Evolutionary conservation across 257 asterid species (phyloP).

Genomic region (Capsicum chinense): DNA sequence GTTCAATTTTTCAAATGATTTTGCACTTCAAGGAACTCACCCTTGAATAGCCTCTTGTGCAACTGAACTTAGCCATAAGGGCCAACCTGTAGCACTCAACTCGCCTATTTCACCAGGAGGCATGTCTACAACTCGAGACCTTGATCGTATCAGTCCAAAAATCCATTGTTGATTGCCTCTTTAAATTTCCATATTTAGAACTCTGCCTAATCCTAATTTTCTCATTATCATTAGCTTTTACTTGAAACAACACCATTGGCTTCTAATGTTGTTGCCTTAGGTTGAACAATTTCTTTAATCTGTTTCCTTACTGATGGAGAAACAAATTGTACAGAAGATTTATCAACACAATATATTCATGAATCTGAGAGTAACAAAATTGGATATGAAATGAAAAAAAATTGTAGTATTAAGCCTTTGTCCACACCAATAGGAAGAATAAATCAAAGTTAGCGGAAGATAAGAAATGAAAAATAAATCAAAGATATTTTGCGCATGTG

Average conservation of each 20-base stretch:
- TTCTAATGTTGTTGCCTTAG: conserved; percentile 22
- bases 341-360: background rate
- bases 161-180: conserved; percentile 60
- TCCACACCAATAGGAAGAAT: too few species aligned
- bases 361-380: too few species aligned
- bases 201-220: conserved; percentile 60
- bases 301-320: conserved; percentile 36
- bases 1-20: conserved; percentile 73
- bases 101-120: conserved; percentile 62
- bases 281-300: conserved; percentile 27
- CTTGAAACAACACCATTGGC: background rate
- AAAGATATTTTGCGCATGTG: too few species aligned
- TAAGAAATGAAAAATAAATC: too few species aligned
- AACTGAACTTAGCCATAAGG: conserved; percentile 86
- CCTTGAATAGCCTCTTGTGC: conserved; percentile 90
- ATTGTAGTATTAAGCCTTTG: too few species aligned
- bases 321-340: conserved; percentile 27
- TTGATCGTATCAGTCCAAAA: conserved; percentile 43
- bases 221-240: conserved; percentile 40
- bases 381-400: too few species aligned
- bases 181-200: conserved; percentile 57
- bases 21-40: conserved; percentile 81
- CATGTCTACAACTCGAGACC: conserved; percentile 49
- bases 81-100: conserved; percentile 86
- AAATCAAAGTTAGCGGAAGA: too few species aligned